These are phyloP conservation scores for Zasmidium cellare DNA, from an alignment of 2,329 filamentous ascomycete species.

Conservation along the genomic window DNA sequence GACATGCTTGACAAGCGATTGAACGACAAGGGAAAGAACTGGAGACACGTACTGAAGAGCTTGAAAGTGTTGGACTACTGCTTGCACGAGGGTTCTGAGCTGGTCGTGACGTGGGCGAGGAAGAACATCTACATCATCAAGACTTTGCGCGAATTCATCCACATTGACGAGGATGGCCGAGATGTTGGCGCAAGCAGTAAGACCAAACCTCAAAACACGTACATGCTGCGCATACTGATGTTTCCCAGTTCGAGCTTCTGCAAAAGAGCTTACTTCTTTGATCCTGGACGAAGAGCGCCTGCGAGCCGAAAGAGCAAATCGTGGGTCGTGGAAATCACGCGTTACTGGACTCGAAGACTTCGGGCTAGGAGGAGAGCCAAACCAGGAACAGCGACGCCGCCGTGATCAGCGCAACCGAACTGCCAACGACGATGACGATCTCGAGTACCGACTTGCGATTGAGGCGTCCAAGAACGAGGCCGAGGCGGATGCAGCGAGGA, in stretches of 20 bases:
- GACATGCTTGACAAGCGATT: conserved; percentile 98
- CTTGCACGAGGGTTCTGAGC: conserved; percentile 92
- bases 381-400: conserved; percentile 36
- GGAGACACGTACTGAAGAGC: conserved; percentile 96
- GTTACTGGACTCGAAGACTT: conserved; percentile 78
- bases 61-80: conserved; percentile 98
- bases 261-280: conserved; percentile 90
- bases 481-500: conserved; percentile 81
- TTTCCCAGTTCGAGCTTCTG: conserved; percentile 82
- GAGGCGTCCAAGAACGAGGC: conserved; percentile 95
- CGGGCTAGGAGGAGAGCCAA: conserved; percentile 40
- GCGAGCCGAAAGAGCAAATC: conserved; percentile 83
- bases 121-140: conserved; percentile 99
- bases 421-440: conserved; percentile 67
- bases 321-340: conserved; percentile 94
- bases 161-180: conserved; percentile 90
- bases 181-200: conserved; percentile 96
- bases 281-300: conserved; percentile 92
- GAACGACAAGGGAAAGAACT: conserved; percentile 99
- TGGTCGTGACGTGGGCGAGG: conserved; percentile 95
- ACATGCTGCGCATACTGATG: conserved; percentile 30
- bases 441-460: conserved; percentile 85
- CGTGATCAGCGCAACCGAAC: conserved; percentile 40
- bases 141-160: conserved; percentile 94
- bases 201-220: conserved; percentile 29